Evolutionary conservation across 805 yeast species (phyloP), one percentile per base, ranked within the genome.

Genomic region (Wickerhamiella sorbophila): DNA sequence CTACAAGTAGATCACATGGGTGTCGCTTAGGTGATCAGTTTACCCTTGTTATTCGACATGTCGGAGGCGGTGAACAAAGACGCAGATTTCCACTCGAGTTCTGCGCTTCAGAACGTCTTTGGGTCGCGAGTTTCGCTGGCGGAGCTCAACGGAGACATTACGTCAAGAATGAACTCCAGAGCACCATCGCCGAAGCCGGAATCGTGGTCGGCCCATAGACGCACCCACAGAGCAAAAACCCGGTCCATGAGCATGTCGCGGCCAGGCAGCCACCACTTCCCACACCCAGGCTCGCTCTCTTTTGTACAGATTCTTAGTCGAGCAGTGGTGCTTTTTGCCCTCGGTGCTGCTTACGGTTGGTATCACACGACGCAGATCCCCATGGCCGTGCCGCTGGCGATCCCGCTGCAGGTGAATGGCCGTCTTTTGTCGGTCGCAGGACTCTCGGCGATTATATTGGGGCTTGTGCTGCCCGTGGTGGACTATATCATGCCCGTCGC

Each of bases 101-200:
- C 29, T 26, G 38, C 66, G 8, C 50, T 63, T 15, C 49, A 53
- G 9, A 63, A 59, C 15, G 65, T 63, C 27, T 63, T 63, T 47
- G 67, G 67, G 5, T 59, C 66, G 10, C 52, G 53, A 26, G 60
- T 57, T 10, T 55, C 62, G 24, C 55, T 63, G 27, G 57, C 60
- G 1, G 67, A 63, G 47, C 54, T 59, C 35, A 54, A 51, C 29
- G 59, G 66, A 24, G 61, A 53, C 42, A 51, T 38, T 19, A 6
- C 27, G 48, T 44, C 35, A 21, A 42, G 41, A 16, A 38, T 6
- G 9, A 24, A 18, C 8, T 17, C 26, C 10, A 44, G 38, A 27
- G 24, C 15, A 20, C 8, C 31, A 9, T 22, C 31, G 31, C 38
- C 38, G 15, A n/a, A 15, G 37, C 37, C 37, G 27, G 37, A 19